Evolutionary conservation across 139 green algal species (phyloP).

Genomic region (Micromonas pusilla): DNA sequence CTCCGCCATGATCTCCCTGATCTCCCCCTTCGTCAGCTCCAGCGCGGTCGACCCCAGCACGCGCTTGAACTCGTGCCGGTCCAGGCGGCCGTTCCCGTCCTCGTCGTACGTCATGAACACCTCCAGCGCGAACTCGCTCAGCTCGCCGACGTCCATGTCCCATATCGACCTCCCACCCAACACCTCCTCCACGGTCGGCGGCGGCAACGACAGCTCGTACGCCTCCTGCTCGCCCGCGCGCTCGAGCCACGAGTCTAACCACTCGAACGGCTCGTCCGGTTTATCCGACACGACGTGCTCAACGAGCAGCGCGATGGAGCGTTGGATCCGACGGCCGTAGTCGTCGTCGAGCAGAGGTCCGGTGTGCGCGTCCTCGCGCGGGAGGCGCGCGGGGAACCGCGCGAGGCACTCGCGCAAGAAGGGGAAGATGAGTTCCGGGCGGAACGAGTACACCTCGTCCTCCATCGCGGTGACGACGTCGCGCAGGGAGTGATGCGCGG

Average conservation of each 20-base stretch:
- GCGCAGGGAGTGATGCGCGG: neutral
- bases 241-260: neutral
- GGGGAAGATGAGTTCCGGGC: neutral
- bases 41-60: slow-evolving; percentile 40
- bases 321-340: neutral
- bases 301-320: neutral
- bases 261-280: neutral
- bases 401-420: neutral
- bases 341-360: neutral
- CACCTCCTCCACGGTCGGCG: neutral
- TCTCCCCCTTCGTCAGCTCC: slow-evolving; percentile 23
- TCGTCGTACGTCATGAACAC: slow-evolving; percentile 48
- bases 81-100: slow-evolving; percentile 47
- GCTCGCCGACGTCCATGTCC: slow-evolving; percentile 26
- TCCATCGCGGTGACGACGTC: neutral
- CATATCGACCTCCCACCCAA: neutral
- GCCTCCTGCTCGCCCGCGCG: neutral
- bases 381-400: neutral
- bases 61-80: slow-evolving; percentile 45
- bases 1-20: slow-evolving; percentile 50
- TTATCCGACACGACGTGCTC: neutral
- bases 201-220: neutral
- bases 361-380: neutral
- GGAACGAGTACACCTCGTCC: neutral
- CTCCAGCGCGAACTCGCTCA: slow-evolving; percentile 41